These are phyloP conservation scores for Hypoxylon sp. DNA, from an alignment of 2,329 filamentous ascomycete genomes.

Conservation along the genomic window DNA sequence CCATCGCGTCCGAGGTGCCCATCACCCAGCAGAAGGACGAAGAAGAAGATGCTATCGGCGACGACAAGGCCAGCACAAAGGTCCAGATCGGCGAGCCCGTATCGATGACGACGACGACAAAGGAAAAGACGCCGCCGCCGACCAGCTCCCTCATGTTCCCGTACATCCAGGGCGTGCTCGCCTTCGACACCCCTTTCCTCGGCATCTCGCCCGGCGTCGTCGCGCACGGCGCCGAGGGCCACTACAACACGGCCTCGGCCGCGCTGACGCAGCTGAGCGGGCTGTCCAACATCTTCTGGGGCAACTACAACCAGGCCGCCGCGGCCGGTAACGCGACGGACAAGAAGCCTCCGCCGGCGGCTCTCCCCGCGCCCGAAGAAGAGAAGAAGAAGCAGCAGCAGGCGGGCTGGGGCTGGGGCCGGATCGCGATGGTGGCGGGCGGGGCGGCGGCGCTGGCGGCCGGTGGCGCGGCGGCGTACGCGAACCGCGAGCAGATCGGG, in stretches of 20 bases:
- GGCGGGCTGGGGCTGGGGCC: slow-evolving; percentile 80
- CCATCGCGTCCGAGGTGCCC: slow-evolving; percentile 66
- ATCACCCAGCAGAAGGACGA: slow-evolving; percentile 48
- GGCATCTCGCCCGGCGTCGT: slow-evolving; percentile 83
- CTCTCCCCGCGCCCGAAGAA: slow-evolving; percentile 47
- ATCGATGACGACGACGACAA: no score
- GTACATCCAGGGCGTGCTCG: slow-evolving; percentile 86
- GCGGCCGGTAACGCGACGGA: slow-evolving; percentile 5
- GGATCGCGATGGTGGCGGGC: slow-evolving; percentile 84
- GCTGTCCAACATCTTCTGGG: slow-evolving; percentile 71
- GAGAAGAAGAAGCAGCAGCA: slow-evolving; percentile 51
- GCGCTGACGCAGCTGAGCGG: slow-evolving; percentile 73
- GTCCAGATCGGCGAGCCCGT: slow-evolving; percentile 43
- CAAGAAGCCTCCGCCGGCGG: slow-evolving; percentile 49
- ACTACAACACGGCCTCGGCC: slow-evolving; percentile 77
- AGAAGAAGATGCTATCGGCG: neutral
- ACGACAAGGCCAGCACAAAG: slow-evolving; percentile 39
- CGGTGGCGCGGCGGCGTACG: slow-evolving; percentile 84
- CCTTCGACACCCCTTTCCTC: slow-evolving; percentile 93
- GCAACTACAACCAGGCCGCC: slow-evolving; percentile 46
- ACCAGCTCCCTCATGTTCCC: slow-evolving; percentile 83
- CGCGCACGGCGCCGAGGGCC: slow-evolving; percentile 85
- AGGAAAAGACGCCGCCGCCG: no score
- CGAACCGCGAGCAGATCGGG: slow-evolving; percentile 80
- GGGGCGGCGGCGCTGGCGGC: slow-evolving; percentile 84